Evolutionary conservation across 176 grass and related monocot species (phyloP).

Genomic region (Aegilops longissima): DNA sequence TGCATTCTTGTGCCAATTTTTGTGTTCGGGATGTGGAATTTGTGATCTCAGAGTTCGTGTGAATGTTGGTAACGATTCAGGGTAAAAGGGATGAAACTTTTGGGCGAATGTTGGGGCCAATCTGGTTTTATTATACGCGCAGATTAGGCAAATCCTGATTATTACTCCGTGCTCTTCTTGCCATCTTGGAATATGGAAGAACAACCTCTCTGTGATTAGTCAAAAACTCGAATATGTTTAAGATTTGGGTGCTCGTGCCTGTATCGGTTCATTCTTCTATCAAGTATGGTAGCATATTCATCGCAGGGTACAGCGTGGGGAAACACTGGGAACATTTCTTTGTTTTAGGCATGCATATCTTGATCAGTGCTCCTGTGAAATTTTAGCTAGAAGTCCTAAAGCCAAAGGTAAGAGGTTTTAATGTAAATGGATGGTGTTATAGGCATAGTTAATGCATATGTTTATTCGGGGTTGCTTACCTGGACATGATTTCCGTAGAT

Average conservation of each 20-base stretch:
- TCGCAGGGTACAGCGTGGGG: neutral
- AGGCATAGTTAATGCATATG: neutral
- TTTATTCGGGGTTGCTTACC: neutral
- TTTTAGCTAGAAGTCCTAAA: neutral
- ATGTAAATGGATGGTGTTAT: neutral
- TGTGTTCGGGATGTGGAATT: neutral
- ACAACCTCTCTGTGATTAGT: neutral
- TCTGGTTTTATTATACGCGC: neutral
- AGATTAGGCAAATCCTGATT: neutral
- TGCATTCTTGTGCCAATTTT: neutral
- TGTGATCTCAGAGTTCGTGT: neutral
- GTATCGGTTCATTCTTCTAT: neutral
- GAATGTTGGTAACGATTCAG: constrained; percentile 1
- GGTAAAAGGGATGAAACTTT: neutral
- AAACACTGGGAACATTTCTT: neutral
- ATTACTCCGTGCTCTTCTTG: neutral
- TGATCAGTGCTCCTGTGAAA: neutral
- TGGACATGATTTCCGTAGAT: neutral
- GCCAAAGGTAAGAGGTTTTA: neutral
- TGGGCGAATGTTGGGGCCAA: neutral
- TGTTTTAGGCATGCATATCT: neutral
- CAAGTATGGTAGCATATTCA: neutral
- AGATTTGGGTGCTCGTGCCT: neutral
- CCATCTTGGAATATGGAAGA: too few species aligned
- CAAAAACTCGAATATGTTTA: neutral